Evolutionary conservation across 2,329 filamentous ascomycete species (phyloP), one percentile per base, ranked within the genome.

Genomic region (Scedosporium dehoogii): DNA sequence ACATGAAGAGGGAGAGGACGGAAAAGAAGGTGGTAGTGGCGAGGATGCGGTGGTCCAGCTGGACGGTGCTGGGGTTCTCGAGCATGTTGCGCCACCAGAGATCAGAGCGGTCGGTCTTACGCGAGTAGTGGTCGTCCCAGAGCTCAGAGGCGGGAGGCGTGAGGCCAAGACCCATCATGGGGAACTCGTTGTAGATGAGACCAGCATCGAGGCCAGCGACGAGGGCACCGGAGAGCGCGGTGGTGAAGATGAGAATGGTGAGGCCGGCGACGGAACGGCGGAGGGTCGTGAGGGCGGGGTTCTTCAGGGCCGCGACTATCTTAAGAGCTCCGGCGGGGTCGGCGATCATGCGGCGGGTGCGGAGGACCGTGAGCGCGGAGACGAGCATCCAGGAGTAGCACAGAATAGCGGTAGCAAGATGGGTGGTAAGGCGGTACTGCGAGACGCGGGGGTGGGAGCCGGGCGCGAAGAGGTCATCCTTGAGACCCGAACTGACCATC

Each of bases 131-230:
- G 44, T 84, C 79, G 70, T 93, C 88, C 74, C 91, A 92, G 38
- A 97, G 85, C 77, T 97, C 93, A 9, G 85, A 81, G 70, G 82
- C 85, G 0, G 93, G 93, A 1, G 93, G 93, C 0, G 91, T 82
- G 23, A 96, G 78, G 10, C 92, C 91, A 3, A 85, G 75, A 7
- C 94, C 94, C 94, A 99, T 99, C 75, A 84, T 90, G 6, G 94
- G 94, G 74, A 99, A 97, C 75, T 99, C 92, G 73, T 99, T 99
- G 81, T 99, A 99, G 75, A 99, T 97, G 63, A 99, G 81, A 7
- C 94, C 94, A 7, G 94, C 94, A 72, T 99, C 94, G 14, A 99
- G 86, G 38, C 94, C 94, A 6, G 94, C 94, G 38, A 99, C 94
- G 2, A 99, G 83, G 4, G 88, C 93, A 61, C 93, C 94, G 3